These are phyloP conservation scores for Didymella pomorum DNA, from an alignment of 2,329 filamentous ascomycete species.

Conservation along the genomic window DNA sequence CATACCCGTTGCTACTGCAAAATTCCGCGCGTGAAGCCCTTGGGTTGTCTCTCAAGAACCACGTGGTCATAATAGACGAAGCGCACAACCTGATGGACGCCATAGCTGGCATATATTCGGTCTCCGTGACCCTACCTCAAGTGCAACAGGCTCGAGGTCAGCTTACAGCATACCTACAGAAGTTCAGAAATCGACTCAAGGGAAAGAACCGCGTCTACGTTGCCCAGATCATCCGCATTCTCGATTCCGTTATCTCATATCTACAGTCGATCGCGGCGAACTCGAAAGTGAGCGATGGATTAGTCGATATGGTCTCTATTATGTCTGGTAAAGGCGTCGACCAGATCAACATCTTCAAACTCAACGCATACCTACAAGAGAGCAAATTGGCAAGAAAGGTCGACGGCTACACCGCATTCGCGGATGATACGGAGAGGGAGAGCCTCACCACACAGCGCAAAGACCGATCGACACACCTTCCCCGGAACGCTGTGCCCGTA, in stretches of 20 bases:
- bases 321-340: slow-evolving; percentile 87
- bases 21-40: slow-evolving; percentile 86
- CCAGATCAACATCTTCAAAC: slow-evolving; percentile 91
- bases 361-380: slow-evolving; percentile 86
- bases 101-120: slow-evolving; percentile 84
- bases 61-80: slow-evolving; percentile 95
- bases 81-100: slow-evolving; percentile 98
- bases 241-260: slow-evolving; percentile 79
- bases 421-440: slow-evolving; percentile 58
- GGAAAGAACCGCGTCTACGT: slow-evolving; percentile 92
- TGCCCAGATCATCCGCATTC: slow-evolving; percentile 81
- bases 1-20: slow-evolving; percentile 89
- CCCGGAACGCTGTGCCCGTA: slow-evolving; percentile 57
- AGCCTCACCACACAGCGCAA: slow-evolving; percentile 20
- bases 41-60: slow-evolving; percentile 82
- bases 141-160: slow-evolving; percentile 76
- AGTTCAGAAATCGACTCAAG: slow-evolving; percentile 87
- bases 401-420: slow-evolving; percentile 79
- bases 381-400: slow-evolving; percentile 95
- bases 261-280: slow-evolving; percentile 62
- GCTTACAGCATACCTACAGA: slow-evolving; percentile 81
- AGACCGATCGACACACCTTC: slow-evolving; percentile 8
- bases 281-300: slow-evolving; percentile 64
- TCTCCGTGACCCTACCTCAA: slow-evolving; percentile 76
- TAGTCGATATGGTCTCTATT: slow-evolving; percentile 74